Percentiles rank a stretch among this genome's conserved stretches.
These are phyloP conservation scores for Colletotrichum sp. DNA, from an alignment of 2,329 filamentous ascomycete species.

Conservation along the genomic window DNA sequence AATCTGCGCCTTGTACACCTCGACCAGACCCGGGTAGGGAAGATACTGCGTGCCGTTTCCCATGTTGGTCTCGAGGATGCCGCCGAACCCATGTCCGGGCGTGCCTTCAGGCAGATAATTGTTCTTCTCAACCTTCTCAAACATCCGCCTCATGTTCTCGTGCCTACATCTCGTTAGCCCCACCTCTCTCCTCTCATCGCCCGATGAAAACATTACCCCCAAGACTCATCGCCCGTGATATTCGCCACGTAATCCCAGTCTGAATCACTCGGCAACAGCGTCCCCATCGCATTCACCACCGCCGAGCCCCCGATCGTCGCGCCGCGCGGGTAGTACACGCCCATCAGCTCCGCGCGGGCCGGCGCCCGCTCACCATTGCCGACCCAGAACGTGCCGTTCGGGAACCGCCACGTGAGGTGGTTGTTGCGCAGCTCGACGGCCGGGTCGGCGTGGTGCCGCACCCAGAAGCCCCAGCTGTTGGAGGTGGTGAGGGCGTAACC, in stretches of 20 bases:
- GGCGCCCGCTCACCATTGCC: constrained; percentile 30
- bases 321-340: constrained; percentile 50
- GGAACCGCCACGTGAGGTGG: constrained; percentile 42
- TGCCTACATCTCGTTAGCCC: constrained; percentile 28
- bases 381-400: constrained; percentile 37
- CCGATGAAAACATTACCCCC: no score
- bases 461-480: constrained; percentile 10
- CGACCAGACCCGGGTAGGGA: neutral
- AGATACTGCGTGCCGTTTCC: neutral
- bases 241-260: constrained; percentile 63
- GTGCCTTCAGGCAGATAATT: constrained; percentile 42
- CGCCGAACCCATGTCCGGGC: constrained; percentile 45
- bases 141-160: constrained; percentile 28
- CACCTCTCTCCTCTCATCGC: no score
- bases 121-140: constrained; percentile 41
- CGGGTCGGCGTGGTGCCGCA: neutral
- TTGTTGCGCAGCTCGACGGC: neutral
- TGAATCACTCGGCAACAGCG: constrained; percentile 59
- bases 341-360: constrained; percentile 40
- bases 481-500: constrained; percentile 21
- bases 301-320: constrained; percentile 54
- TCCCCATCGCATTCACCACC: constrained; percentile 64
- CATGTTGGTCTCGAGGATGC: constrained; percentile 36
- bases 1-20: neutral
- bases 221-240: constrained; percentile 64